Percentiles rank a stretch among this genome's conserved stretches.
These are phyloP conservation scores for Ceratocystis colombiana DNA, from an alignment of 2,329 filamentous ascomycete genomes.

Conservation along the genomic window DNA sequence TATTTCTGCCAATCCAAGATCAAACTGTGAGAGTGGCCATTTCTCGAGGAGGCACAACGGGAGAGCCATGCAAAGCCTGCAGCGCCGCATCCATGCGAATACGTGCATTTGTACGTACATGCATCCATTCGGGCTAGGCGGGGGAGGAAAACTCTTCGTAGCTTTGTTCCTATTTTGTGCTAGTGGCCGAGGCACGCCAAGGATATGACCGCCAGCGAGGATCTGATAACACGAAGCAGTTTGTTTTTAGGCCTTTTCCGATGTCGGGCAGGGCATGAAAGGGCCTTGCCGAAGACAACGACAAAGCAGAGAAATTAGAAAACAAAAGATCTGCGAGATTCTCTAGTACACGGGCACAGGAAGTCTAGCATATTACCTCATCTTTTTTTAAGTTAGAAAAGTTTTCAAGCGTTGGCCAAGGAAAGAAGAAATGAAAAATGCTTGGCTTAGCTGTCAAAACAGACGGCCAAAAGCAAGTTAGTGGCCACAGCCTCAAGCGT, in stretches of 20 bases:
- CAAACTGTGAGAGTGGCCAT: no score
- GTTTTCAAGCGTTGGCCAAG: background rate
- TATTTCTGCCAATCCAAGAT: no score
- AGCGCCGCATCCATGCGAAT: no score
- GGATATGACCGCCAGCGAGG: background rate
- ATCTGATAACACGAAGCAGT: conserved; percentile 10
- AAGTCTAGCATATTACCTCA: no score
- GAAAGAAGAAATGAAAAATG: background rate
- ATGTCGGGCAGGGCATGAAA: conserved; percentile 10
- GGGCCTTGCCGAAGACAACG: background rate
- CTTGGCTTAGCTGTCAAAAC: conserved; percentile 14
- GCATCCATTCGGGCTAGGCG: background rate
- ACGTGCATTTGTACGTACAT: no score
- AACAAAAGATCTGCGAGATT: background rate
- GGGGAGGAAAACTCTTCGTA: conserved; percentile 13
- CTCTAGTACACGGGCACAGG: background rate
- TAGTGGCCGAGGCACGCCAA: conserved; percentile 4
- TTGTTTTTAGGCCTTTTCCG: background rate
- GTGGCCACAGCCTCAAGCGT: background rate
- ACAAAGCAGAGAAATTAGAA: background rate
- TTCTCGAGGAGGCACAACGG: no score
- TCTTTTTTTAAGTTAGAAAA: background rate
- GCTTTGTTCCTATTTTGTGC: conserved; percentile 15
- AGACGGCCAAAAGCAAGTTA: background rate
- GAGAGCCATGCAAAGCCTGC: no score